Conservation (phyloP, 768 basidiomycete genomes). For the Termitomyces bulborhizus region DNA sequence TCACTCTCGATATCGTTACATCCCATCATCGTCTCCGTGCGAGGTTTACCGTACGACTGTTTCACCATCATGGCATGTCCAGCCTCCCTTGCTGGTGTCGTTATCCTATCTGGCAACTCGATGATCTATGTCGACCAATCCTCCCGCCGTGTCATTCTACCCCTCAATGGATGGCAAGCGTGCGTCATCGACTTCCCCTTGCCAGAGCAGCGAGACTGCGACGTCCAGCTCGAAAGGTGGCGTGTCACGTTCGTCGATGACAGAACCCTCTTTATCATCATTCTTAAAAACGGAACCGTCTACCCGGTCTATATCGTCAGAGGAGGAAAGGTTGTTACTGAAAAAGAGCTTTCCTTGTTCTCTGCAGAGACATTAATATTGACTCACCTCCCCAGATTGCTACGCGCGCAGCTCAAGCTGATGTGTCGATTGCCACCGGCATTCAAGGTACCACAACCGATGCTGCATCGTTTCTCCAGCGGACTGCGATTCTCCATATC, state of each 20-base stretch:
- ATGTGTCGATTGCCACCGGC: slow-evolving; percentile 65
- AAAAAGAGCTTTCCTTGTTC: slow-evolving; percentile 38
- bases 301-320: slow-evolving; percentile 72
- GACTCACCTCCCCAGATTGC: slow-evolving; percentile 47
- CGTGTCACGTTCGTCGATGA: slow-evolving; percentile 70
- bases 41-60: slow-evolving; percentile 70
- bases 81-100: slow-evolving; percentile 71
- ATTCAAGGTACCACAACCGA: slow-evolving; percentile 77
- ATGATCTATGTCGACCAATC: slow-evolving; percentile 88
- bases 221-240: slow-evolving; percentile 69
- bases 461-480: slow-evolving; percentile 81
- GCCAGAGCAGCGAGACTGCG: slow-evolving; percentile 36
- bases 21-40: slow-evolving; percentile 71
- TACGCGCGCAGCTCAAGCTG: slow-evolving; percentile 49
- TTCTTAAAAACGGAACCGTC: slow-evolving; percentile 67
- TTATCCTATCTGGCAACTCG: slow-evolving; percentile 72
- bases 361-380: background rate
- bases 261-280: slow-evolving; percentile 57
- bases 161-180: slow-evolving; percentile 81
- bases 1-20: slow-evolving; percentile 82
- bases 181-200: slow-evolving; percentile 65
- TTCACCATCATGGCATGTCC: slow-evolving; percentile 64
- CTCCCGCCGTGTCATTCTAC: slow-evolving; percentile 62
- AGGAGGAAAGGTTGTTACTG: slow-evolving; percentile 68
- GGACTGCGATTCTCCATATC: slow-evolving; percentile 82